phyloP scores from a whole-genome alignment of 78 protist species.

The slime mould (Dictyostelium discoideum) region dicty_2.7 NC_007090.3:3230501-3231000 shows the following conservation, averaged over 20 bases:
- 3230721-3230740: background rate
- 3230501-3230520: constrained; percentile 10
- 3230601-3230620: background rate
- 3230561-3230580: constrained; percentile 16
- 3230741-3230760: constrained; percentile 26
- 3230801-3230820: background rate
- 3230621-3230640: constrained; percentile 56
- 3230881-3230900: constrained; percentile 9
- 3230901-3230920: constrained; percentile 19
- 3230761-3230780: background rate
- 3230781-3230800: constrained; percentile 54
- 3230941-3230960: background rate
- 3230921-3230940: constrained; percentile 46
- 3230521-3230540: constrained; percentile 5
- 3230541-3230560: constrained; percentile 20
- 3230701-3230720: constrained; percentile 39
- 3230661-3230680: background rate
- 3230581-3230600: background rate
- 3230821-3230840: background rate
- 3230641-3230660: constrained; percentile 19
- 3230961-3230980: constrained; percentile 38
- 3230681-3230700: constrained; percentile 18
- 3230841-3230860: constrained; percentile 26
- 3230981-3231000: background rate
- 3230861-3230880: constrained; percentile 24